Conservation (phyloP, 1,284 basidiomycete genomes). For the Trametes sp. region DNA sequence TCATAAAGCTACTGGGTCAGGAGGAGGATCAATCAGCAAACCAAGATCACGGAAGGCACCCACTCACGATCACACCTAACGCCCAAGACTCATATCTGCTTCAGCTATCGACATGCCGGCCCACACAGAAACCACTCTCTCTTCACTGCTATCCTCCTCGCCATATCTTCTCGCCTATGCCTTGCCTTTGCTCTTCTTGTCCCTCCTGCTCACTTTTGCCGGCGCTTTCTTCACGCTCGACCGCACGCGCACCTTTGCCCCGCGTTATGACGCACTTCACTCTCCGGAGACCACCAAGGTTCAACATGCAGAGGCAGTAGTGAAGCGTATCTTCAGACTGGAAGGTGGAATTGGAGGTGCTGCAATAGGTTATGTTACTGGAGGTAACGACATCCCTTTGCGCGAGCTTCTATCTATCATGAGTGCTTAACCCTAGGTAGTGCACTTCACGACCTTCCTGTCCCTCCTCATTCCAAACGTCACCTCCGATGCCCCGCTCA, state of each 20-base stretch:
- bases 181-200: conserved; percentile 60
- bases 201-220: conserved; percentile 61
- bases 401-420: too few species aligned
- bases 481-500: conserved; percentile 52
- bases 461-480: conserved; percentile 62
- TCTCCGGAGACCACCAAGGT: conserved; percentile 45
- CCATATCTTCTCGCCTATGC: conserved; percentile 55
- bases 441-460: conserved; percentile 67
- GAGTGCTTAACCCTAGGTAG: conserved; percentile 40
- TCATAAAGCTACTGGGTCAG: neutral
- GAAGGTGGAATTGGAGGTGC: conserved; percentile 72
- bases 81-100: conserved; percentile 11
- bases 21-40: neutral
- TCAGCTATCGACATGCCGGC: conserved; percentile 32
- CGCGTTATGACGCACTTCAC: conserved; percentile 41
- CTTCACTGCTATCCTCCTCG: conserved; percentile 35
- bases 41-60: neutral
- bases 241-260: conserved; percentile 66
- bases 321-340: conserved; percentile 47
- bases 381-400: conserved; percentile 49
- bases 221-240: conserved; percentile 75
- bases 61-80: conserved; percentile 9
- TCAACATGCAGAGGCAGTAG: conserved; percentile 36
- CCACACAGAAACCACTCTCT: conserved; percentile 29
- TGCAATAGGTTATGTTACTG: conserved; percentile 63